phyloP scores from a whole-genome alignment of 2,329 filamentous ascomycete species.

The Fusarium denticulatum region DNA sequence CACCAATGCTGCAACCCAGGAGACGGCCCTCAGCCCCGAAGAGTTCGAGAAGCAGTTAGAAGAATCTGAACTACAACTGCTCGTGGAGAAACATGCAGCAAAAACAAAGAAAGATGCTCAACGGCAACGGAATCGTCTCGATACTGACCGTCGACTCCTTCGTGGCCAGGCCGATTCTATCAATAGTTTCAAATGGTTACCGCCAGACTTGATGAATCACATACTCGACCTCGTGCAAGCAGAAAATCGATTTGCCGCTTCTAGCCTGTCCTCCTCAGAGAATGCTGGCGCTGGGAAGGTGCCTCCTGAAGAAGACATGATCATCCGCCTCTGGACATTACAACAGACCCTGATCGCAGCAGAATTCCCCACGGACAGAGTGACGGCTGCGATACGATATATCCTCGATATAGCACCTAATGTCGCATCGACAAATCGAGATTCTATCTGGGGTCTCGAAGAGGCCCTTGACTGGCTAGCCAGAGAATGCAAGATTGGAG shows the following conservation, averaged over 20 bases:
- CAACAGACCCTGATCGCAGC: slow-evolving; percentile 75
- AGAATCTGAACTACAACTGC: slow-evolving; percentile 85
- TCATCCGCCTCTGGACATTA: slow-evolving; percentile 85
- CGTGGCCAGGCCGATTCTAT: slow-evolving; percentile 80
- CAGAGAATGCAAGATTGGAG: slow-evolving; percentile 73
- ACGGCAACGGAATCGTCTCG: slow-evolving; percentile 79
- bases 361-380: slow-evolving; percentile 72
- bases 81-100: slow-evolving; percentile 84
- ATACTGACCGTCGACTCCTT: slow-evolving; percentile 86
- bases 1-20: slow-evolving; percentile 27
- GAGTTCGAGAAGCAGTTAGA: slow-evolving; percentile 91
- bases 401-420: slow-evolving; percentile 74
- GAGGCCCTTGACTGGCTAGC: slow-evolving; percentile 92
- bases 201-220: slow-evolving; percentile 79
- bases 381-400: slow-evolving; percentile 72
- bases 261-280: slow-evolving; percentile 58
- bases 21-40: slow-evolving; percentile 76
- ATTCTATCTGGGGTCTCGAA: slow-evolving; percentile 84
- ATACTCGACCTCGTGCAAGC: slow-evolving; percentile 78
- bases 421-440: slow-evolving; percentile 65
- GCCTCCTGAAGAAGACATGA: slow-evolving; percentile 78
- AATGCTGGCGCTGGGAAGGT: slow-evolving; percentile 59
- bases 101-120: slow-evolving; percentile 83
- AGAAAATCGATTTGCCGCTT: slow-evolving; percentile 68
- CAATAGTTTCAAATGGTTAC: slow-evolving; percentile 81